Evolutionary conservation across 2,329 filamentous ascomycete genomes (phyloP), one percentile per base, ranked within the genome.

Genomic region (Diaporthe helianthi): DNA sequence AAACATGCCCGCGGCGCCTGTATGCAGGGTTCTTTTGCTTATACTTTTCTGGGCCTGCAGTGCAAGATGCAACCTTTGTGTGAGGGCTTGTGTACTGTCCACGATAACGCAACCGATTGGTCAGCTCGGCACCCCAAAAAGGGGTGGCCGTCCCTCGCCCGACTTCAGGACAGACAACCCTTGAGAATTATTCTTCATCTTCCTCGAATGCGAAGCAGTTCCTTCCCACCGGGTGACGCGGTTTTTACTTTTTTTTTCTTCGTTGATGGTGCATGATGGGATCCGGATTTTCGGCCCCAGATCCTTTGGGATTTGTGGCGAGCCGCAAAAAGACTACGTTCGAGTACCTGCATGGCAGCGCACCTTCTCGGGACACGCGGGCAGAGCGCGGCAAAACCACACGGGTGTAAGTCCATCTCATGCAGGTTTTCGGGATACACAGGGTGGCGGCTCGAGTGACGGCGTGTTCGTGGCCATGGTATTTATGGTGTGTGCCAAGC

Each of bases 71-170:
- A 22, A 13, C 54, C 17, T 24, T n/a, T 2, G 54, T 31, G 13
- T 31, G 13, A 19, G 12, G 13, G 13, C 54, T n/a, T 9, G 44
- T 44, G 36, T 63, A 36, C 26, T 44, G 26, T 36, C 29, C 26
- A 31, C 54, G 58, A 17, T 8, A 63, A 49, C 19, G 22, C 13
- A 63, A 8, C 58, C 58, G 58, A 63, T 63, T 63, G 58, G 58
- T 8, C 13, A 10, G 41, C 44, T 49, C 58, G 58, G 44, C 58
- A 63, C 22, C 33, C 4, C n/a, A n/a, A 9, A 24, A 49, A 10
- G 26, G 26, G n/a, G 29, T 19, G n/a, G 26, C 58, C 26, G 26
- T 12, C 26, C 6, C 36, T 13, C 26, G 19, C 41, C 41, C 41
- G 19, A 47, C 29, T n/a, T n/a, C n/a, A n/a, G n/a, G n/a, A n/a